phyloP scores from a whole-genome alignment of 1,284 basidiomycete species.

The Ustilago trichophora region DNA sequence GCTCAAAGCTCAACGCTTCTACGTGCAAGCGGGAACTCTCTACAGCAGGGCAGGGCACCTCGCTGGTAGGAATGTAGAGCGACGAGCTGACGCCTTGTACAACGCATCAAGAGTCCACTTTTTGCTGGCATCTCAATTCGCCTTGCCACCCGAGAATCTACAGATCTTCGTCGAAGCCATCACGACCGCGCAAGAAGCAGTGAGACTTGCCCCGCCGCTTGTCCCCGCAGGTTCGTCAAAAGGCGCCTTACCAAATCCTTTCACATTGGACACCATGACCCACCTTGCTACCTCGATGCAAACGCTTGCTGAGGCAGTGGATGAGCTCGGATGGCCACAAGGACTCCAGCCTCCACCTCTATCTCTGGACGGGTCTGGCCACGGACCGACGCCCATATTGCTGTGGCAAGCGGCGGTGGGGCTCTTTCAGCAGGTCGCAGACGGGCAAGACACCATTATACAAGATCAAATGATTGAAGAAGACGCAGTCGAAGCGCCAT shows the following conservation, averaged over 20 bases:
- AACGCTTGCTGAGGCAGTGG: conserved; percentile 41
- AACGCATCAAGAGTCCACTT: conserved; percentile 46
- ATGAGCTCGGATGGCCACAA: conserved; percentile 43
- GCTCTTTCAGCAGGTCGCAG: conserved; percentile 21
- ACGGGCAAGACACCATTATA: conserved; percentile 25
- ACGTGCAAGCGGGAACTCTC: conserved; percentile 30
- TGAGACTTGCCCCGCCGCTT: conserved; percentile 24
- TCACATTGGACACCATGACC: conserved; percentile 42
- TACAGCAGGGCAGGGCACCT: conserved; percentile 33
- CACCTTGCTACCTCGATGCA: conserved; percentile 38
- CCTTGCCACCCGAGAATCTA: conserved; percentile 33
- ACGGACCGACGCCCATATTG: background rate
- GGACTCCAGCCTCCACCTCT: conserved; percentile 1
- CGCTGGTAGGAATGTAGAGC: conserved; percentile 2
- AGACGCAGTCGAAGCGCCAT: background rate
- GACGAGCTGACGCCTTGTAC: conserved; percentile 34
- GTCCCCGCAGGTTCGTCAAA: background rate
- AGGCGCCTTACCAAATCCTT: conserved; percentile 34
- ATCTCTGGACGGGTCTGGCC: background rate
- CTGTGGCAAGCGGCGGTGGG: conserved; percentile 32
- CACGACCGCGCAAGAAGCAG: conserved; percentile 18
- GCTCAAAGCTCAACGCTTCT: conserved; percentile 49
- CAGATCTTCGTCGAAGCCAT: conserved; percentile 27
- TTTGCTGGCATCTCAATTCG: conserved; percentile 49
- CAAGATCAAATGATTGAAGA: conserved; percentile 20